phyloP scores from a whole-genome alignment of 2,329 filamentous ascomycete genomes.

The Fusarium sp. region DNA sequence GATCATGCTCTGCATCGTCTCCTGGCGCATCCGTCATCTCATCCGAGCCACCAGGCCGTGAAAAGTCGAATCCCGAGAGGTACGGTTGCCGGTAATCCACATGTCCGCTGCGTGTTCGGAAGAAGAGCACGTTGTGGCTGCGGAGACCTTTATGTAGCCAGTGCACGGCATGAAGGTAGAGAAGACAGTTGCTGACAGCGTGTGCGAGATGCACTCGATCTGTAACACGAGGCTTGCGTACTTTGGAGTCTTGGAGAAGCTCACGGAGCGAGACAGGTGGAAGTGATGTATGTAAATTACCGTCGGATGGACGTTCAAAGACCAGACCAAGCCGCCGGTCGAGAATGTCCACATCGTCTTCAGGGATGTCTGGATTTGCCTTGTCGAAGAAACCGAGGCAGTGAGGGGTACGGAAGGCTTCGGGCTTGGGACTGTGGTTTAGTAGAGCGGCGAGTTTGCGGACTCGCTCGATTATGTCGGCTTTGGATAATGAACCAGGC shows the following conservation, averaged over 20 bases:
- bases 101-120: conserved; percentile 45
- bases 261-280: conserved; percentile 59
- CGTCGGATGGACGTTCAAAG: conserved; percentile 58
- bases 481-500: conserved; percentile 52
- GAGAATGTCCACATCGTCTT: conserved; percentile 53
- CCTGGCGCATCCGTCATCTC: conserved; percentile 61
- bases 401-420: conserved; percentile 59
- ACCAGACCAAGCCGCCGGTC: conserved; percentile 61
- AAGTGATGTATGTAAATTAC: conserved; percentile 48
- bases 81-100: conserved; percentile 54
- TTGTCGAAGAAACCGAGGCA: conserved; percentile 63
- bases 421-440: conserved; percentile 57
- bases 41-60: conserved; percentile 58
- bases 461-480: conserved; percentile 55
- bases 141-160: conserved; percentile 69
- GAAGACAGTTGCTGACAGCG: conserved; percentile 60
- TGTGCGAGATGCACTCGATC: conserved; percentile 61
- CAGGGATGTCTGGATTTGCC: conserved; percentile 45
- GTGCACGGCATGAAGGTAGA: conserved; percentile 64
- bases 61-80: conserved; percentile 64
- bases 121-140: conserved; percentile 63
- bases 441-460: conserved; percentile 59
- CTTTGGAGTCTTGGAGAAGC: conserved; percentile 51
- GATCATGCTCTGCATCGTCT: conserved; percentile 55
- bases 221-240: conserved; percentile 59